Percentiles rank a stretch among this genome's conserved stretches.
Conservation (phyloP, 2,329 filamentous ascomycete species). For the Ophiostoma sp. region DNA sequence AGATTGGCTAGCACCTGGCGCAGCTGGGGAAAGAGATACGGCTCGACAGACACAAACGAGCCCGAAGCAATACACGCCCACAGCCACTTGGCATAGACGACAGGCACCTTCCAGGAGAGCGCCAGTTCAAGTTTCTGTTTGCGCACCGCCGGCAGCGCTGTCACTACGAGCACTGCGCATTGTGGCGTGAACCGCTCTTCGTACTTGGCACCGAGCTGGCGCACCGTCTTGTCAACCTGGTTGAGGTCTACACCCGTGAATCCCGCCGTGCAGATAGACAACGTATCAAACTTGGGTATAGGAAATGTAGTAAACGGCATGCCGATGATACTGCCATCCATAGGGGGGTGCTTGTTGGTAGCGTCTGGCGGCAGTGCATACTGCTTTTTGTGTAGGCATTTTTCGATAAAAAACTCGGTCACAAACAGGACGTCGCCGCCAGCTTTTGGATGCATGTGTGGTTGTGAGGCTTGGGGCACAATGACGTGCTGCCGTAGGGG, state of each 20-base stretch:
- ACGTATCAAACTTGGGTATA: constrained; percentile 60
- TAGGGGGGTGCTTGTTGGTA: neutral
- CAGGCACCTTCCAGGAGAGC: constrained; percentile 66
- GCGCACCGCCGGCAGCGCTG: constrained; percentile 50
- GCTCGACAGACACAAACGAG: constrained; percentile 41
- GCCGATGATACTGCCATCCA: constrained; percentile 62
- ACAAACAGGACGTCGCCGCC: constrained; percentile 47
- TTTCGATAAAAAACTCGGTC: constrained; percentile 92
- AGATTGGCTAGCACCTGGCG: constrained; percentile 30
- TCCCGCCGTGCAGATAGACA: constrained; percentile 73
- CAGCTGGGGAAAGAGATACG: constrained; percentile 46
- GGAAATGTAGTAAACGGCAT: constrained; percentile 68
- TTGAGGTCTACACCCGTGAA: constrained; percentile 80
- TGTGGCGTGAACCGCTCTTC: constrained; percentile 67
- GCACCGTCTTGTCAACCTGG: constrained; percentile 72
- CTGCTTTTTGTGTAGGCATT: constrained; percentile 70
- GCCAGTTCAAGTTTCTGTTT: constrained; percentile 77
- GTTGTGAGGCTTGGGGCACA: constrained; percentile 48
- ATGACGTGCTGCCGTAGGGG: constrained; percentile 45
- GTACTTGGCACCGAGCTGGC: constrained; percentile 73
- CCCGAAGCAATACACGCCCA: constrained; percentile 69
- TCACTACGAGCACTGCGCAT: constrained; percentile 73
- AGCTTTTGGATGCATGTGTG: constrained; percentile 40
- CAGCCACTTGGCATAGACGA: constrained; percentile 79
- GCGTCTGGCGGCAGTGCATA: constrained; percentile 65